These are phyloP conservation scores for Mortierella sp. DNA, from an alignment of 371 early-diverging fungal species.

Conservation along the genomic window DNA sequence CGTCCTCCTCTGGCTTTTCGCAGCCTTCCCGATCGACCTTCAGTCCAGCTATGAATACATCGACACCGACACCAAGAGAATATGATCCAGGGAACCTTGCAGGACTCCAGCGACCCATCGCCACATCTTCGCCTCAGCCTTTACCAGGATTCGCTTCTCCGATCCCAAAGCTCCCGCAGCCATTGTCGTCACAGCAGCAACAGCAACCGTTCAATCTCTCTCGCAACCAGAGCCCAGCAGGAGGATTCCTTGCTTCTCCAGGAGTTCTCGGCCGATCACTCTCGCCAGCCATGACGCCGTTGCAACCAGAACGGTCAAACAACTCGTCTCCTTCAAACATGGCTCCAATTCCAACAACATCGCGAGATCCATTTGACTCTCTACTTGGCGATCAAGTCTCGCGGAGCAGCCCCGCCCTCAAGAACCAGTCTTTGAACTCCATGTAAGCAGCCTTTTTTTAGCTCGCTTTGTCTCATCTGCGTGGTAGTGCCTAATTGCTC, in stretches of 20 bases:
- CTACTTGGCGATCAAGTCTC: conserved; percentile 46
- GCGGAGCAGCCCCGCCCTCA: conserved; percentile 28
- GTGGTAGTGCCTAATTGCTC: background rate
- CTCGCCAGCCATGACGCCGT: conserved; percentile 42
- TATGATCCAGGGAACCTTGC: conserved; percentile 29
- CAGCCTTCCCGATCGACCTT: conserved; percentile 18
- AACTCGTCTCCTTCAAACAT: conserved; percentile 27
- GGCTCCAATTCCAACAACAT: background rate
- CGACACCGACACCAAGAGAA: conserved; percentile 16
- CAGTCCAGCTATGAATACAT: conserved; percentile 7
- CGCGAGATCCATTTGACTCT: conserved; percentile 44
- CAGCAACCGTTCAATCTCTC: conserved; percentile 20
- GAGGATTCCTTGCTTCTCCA: conserved; percentile 28
- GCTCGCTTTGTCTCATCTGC: background rate
- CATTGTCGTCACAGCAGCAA: conserved; percentile 15
- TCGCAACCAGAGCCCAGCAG: conserved; percentile 34
- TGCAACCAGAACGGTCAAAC: conserved; percentile 49
- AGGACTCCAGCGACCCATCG: conserved; percentile 26
- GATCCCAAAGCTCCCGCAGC: conserved; percentile 28
- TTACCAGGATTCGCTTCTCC: conserved; percentile 28
- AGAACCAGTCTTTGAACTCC: conserved; percentile 59
- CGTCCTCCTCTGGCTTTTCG: conserved; percentile 11
- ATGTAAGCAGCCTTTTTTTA: conserved; percentile 58
- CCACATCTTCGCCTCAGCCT: conserved; percentile 17
- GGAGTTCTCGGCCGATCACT: conserved; percentile 37